These are phyloP conservation scores for Hygrophorus russula DNA, from an alignment of 768 basidiomycete species.

Conservation along the genomic window DNA sequence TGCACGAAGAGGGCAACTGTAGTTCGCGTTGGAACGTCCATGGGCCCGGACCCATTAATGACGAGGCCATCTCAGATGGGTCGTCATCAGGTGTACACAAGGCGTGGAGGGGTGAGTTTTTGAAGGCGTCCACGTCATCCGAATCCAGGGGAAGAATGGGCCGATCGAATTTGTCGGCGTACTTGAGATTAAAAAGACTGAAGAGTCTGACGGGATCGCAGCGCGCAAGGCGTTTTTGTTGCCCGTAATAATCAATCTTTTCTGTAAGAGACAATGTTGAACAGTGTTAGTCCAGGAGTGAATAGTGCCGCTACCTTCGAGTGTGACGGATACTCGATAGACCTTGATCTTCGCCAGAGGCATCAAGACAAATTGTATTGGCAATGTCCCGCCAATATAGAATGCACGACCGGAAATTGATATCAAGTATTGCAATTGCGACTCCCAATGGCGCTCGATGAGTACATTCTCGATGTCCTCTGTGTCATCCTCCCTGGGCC, in stretches of 20 bases:
- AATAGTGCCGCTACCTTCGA: constrained; percentile 58
- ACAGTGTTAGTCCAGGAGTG: neutral
- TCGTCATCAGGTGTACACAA: constrained; percentile 39
- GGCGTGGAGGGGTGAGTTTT: constrained; percentile 52
- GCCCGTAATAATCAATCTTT: constrained; percentile 70
- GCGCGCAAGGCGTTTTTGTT: constrained; percentile 54
- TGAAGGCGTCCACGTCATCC: constrained; percentile 51
- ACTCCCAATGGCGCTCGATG: constrained; percentile 86
- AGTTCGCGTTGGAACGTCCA: constrained; percentile 72
- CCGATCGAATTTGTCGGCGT: constrained; percentile 36
- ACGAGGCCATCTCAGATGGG: constrained; percentile 44
- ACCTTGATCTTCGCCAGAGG: constrained; percentile 80
- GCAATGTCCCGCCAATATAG: constrained; percentile 73
- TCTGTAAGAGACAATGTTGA: constrained; percentile 31
- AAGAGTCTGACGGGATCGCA: constrained; percentile 54
- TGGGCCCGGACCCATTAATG: constrained; percentile 70
- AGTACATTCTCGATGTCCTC: constrained; percentile 75
- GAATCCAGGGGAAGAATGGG: constrained; percentile 74
- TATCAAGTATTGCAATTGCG: constrained; percentile 74
- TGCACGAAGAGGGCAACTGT: constrained; percentile 55
- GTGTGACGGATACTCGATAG: constrained; percentile 53
- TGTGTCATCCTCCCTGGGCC: constrained; percentile 73
- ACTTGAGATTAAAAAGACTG: constrained; percentile 44
- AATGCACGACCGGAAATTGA: constrained; percentile 65
- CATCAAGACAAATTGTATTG: constrained; percentile 70